Conservation (phyloP, 257 asterid genomes). For the Phtheirospermum japonicum region DNA sequence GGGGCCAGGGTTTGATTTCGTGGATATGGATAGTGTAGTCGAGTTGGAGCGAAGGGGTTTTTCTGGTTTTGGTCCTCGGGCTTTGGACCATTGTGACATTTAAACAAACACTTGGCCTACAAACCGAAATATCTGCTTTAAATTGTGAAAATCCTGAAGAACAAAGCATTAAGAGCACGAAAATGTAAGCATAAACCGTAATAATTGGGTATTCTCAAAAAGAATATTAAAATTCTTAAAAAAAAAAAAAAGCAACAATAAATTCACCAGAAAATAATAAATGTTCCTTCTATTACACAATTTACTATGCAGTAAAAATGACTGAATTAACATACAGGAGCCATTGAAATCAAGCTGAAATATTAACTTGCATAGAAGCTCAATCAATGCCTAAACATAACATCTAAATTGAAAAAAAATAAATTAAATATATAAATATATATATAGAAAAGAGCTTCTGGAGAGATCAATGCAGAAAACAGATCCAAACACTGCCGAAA, state of each 20-base stretch:
- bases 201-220: too few relatives aligned
- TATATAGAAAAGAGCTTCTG: background rate
- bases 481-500: conserved; percentile 31
- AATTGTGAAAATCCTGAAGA: conserved; percentile 21
- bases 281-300: conserved; percentile 22
- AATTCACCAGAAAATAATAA: too few relatives aligned
- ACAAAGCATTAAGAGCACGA: too few relatives aligned
- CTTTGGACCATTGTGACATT: conserved; percentile 56
- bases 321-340: background rate
- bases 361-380: background rate
- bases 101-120: conserved; percentile 18
- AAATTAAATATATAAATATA: too few relatives aligned
- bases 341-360: background rate
- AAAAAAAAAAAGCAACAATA: too few relatives aligned
- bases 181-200: conserved; percentile 8
- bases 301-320: conserved; percentile 7
- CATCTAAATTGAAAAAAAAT: too few relatives aligned
- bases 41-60: conserved; percentile 49
- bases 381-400: background rate
- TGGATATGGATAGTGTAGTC: conserved; percentile 57
- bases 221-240: too few relatives aligned
- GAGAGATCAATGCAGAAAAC: background rate
- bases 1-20: conserved; percentile 92
- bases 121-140: conserved; percentile 24
- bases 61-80: conserved; percentile 51